These are phyloP conservation scores for Phyllosticta paracitricarpa DNA, from an alignment of 2,329 filamentous ascomycete genomes.

Conservation along the genomic window DNA sequence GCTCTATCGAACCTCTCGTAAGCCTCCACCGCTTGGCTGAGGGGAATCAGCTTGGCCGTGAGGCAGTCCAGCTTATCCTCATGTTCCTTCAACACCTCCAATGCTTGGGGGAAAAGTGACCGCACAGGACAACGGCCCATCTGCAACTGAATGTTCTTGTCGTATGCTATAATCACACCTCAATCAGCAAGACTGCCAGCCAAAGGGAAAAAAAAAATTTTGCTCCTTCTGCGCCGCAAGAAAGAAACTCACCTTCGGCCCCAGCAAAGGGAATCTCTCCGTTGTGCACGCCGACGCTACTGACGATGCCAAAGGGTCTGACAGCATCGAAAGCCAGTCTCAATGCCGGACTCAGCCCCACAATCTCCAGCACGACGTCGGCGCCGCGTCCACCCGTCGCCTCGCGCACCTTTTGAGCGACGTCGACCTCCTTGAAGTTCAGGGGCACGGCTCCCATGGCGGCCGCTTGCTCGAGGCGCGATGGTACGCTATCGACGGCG, in stretches of 20 bases:
- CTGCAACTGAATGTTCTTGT: conserved; percentile 40
- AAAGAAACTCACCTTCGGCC: neutral
- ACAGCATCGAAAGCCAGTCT: conserved; percentile 39
- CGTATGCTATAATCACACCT: conserved; percentile 30
- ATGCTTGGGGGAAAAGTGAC: conserved; percentile 37
- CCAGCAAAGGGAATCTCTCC: conserved; percentile 20
- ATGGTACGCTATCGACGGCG: conserved; percentile 68
- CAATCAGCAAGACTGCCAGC: conserved; percentile 30
- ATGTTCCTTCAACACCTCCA: conserved; percentile 36
- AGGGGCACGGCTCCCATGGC: conserved; percentile 70
- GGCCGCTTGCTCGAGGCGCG: conserved; percentile 62
- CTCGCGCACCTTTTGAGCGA: conserved; percentile 59
- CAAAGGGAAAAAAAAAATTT: no score
- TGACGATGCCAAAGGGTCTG: conserved; percentile 40
- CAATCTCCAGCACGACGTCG: conserved; percentile 61
- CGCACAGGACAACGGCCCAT: conserved; percentile 43
- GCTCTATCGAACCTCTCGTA: conserved; percentile 44
- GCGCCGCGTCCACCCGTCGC: conserved; percentile 72
- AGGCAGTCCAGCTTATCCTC: conserved; percentile 38
- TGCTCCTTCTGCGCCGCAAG: neutral
- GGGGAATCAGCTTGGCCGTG: conserved; percentile 41
- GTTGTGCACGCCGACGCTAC: conserved; percentile 42
- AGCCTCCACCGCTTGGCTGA: conserved; percentile 41
- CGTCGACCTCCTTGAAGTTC: conserved; percentile 63
- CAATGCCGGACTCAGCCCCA: conserved; percentile 38